phyloP scores from a whole-genome alignment of 805 yeast species.

The Torulaspora quercuum region DNA sequence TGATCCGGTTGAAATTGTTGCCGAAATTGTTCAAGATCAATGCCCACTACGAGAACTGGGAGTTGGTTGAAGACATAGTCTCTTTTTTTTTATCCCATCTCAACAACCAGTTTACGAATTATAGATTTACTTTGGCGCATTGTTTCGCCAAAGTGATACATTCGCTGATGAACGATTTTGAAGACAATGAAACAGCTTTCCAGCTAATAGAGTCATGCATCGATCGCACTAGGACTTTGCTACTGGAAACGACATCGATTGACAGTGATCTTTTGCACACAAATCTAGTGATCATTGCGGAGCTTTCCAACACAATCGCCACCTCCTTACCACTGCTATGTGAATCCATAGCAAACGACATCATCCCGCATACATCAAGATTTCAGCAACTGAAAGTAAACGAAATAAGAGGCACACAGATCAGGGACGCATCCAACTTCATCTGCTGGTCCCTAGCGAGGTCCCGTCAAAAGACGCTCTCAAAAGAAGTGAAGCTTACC shows the following conservation, averaged over 20 bases:
- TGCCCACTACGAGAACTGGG: conserved; percentile 34
- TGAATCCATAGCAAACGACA: conserved; percentile 15
- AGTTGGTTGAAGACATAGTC: conserved; percentile 47
- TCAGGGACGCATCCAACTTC: conserved; percentile 83
- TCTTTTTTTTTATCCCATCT: conserved; percentile 45
- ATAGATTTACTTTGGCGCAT: conserved; percentile 66
- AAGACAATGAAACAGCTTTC: conserved; percentile 19
- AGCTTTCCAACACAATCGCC: conserved; percentile 25
- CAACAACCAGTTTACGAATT: conserved; percentile 48
- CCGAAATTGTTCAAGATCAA: conserved; percentile 29
- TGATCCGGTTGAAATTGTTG: conserved; percentile 18
- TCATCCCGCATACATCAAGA: conserved; percentile 48
- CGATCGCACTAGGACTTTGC: conserved; percentile 20
- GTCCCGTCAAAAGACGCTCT: conserved; percentile 12
- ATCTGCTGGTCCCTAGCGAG: conserved; percentile 75
- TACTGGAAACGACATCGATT: conserved; percentile 18
- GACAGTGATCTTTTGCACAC: conserved; percentile 37
- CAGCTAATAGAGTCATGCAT: conserved; percentile 33
- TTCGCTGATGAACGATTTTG: conserved; percentile 33
- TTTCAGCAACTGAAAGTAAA: conserved; percentile 56
- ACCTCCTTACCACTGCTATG: conserved; percentile 12
- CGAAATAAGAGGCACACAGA: conserved; percentile 56
- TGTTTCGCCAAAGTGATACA: conserved; percentile 50
- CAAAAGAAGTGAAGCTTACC: conserved; percentile 23
- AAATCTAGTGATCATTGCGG: conserved; percentile 38